Conservation (phyloP, 441 rosid genomes). For the Bruguiera hainesii region DNA sequence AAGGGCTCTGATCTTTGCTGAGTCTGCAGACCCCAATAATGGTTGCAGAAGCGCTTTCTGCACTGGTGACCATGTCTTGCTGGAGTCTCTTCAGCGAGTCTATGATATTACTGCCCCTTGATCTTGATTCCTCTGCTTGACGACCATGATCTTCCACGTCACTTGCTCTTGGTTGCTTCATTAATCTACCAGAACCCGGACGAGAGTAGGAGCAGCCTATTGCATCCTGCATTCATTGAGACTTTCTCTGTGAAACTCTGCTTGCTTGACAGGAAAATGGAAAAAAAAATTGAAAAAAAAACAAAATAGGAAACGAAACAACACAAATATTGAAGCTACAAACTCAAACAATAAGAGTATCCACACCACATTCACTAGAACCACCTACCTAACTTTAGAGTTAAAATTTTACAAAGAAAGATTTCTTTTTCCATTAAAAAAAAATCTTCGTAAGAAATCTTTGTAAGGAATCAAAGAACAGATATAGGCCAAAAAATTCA, state of each 20-base stretch:
- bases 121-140: conserved; percentile 28
- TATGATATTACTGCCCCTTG: conserved; percentile 31
- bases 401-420: too few species aligned
- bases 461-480: too few species aligned
- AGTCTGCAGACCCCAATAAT: conserved; percentile 34
- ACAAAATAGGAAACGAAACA: background rate
- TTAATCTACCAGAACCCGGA: conserved; percentile 7
- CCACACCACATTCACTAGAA: too few species aligned
- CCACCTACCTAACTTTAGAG: too few species aligned
- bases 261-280: too few species aligned
- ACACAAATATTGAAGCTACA: background rate
- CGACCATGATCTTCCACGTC: conserved; percentile 13
- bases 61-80: conserved; percentile 25
- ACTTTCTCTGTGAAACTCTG: background rate
- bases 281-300: background rate
- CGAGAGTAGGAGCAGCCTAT: conserved; percentile 31
- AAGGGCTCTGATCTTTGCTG: conserved; percentile 42
- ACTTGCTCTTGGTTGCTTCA: conserved; percentile 33
- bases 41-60: conserved; percentile 33
- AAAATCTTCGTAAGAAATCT: too few species aligned
- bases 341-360: too few species aligned
- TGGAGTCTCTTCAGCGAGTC: conserved; percentile 35
- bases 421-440: too few species aligned
- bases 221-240: conserved; percentile 37
- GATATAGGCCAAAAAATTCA: too few species aligned